Evolutionary conservation across 108 stramenopile genomes (phyloP).

Genomic region (Pseudonitzschia multiseries): DNA sequence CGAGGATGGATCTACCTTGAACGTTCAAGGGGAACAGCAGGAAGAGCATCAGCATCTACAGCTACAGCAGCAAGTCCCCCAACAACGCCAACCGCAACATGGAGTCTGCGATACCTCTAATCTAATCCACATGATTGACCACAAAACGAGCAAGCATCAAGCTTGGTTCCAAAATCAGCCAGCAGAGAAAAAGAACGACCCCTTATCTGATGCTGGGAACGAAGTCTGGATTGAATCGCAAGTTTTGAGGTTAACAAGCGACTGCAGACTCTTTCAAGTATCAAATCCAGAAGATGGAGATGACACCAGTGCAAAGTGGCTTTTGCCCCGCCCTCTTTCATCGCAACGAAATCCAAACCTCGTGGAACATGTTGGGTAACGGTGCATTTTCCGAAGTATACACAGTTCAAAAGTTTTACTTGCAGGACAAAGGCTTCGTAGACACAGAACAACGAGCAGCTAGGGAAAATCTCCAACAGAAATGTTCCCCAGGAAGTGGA

Average conservation of each 20-base stretch:
- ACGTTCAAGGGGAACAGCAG: conserved; percentile 3
- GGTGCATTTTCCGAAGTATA: conserved; percentile 68
- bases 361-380: conserved; percentile 39
- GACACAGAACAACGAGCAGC: conserved; percentile 5
- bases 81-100: conserved; percentile 1
- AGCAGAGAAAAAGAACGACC: neutral
- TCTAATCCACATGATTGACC: conserved; percentile 6
- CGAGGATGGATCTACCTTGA: conserved; percentile 4
- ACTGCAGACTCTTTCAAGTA: conserved; percentile 16
- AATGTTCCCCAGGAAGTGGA: neutral
- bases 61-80: neutral
- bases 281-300: neutral
- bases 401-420: conserved; percentile 8
- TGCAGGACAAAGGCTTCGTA: conserved; percentile 13
- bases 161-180: conserved; percentile 9
- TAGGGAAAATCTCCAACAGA: neutral
- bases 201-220: neutral
- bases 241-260: conserved; percentile 10
- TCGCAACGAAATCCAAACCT: conserved; percentile 39
- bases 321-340: conserved; percentile 23
- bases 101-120: neutral
- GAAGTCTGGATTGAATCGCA: conserved; percentile 18
- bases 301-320: neutral
- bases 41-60: neutral
- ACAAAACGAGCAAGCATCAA: conserved; percentile 11